Conservation (phyloP, 2,329 filamentous ascomycete species). For the Pestalotiopsis sp. region DNA sequence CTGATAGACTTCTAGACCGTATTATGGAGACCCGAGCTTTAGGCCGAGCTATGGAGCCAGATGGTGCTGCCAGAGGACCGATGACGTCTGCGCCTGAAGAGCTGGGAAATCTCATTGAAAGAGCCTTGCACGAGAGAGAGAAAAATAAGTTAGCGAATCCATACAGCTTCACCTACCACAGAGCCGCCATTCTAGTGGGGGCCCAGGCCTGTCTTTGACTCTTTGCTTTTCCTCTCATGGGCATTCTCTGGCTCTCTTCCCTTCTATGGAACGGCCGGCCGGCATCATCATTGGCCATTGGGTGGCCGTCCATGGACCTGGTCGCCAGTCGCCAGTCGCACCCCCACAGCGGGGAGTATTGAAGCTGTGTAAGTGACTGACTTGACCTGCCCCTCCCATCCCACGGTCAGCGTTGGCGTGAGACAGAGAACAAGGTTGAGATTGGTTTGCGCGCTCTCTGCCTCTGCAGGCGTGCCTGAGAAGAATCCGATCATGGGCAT, state of each 20-base stretch:
- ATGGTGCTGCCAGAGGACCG: constrained; percentile 8
- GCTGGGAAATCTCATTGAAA: neutral
- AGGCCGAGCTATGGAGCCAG: neutral
- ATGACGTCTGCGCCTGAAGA: neutral
- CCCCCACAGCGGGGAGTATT: constrained; percentile 20
- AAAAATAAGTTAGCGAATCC: neutral
- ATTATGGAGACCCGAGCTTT: neutral
- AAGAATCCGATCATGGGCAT: neutral
- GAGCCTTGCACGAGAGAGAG: neutral
- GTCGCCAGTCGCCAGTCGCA: neutral
- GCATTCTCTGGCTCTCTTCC: neutral
- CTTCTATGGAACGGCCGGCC: constrained; percentile 7
- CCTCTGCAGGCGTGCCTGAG: neutral
- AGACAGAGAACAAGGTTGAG: neutral
- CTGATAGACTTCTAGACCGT: neutral
- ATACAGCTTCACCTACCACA: neutral
- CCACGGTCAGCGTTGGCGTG: too few species aligned
- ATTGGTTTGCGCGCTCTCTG: neutral
- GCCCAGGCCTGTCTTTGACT: neutral
- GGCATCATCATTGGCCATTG: constrained; percentile 15
- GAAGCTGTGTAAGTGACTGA: neutral
- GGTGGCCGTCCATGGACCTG: constrained; percentile 21
- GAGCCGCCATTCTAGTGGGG: constrained; percentile 7
- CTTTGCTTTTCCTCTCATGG: neutral
- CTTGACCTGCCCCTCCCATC: neutral